Percentiles rank a stretch among this genome's conserved stretches.
Evolutionary conservation across 2,329 filamentous ascomycete species (phyloP).

Genomic region (Penicillium verrucosum): DNA sequence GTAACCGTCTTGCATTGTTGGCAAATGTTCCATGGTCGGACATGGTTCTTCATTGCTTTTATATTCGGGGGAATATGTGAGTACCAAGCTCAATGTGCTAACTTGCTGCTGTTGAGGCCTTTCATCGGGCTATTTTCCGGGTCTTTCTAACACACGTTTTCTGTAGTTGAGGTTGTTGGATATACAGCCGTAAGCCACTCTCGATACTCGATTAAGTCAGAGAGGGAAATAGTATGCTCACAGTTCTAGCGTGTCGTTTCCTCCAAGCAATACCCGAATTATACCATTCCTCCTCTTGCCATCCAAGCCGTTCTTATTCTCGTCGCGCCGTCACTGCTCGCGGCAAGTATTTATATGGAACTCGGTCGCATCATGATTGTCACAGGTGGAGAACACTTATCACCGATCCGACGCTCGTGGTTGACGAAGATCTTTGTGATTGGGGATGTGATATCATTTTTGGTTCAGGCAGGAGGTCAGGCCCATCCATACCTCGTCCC

Average conservation of each 20-base stretch:
- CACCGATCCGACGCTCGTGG: conserved; percentile 22
- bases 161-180: neutral
- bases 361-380: conserved; percentile 26
- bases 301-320: conserved; percentile 31
- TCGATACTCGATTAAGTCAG: neutral
- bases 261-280: neutral
- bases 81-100: neutral
- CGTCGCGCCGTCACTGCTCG: conserved; percentile 30
- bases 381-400: conserved; percentile 19
- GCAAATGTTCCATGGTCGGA: neutral
- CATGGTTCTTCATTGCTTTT: neutral
- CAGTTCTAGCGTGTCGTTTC: neutral
- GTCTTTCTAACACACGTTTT: neutral
- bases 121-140: neutral
- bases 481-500: neutral
- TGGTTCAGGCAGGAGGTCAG: conserved; percentile 29
- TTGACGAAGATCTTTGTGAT: conserved; percentile 33
- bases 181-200: neutral
- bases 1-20: neutral
- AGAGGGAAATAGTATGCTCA: neutral
- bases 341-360: conserved; percentile 33
- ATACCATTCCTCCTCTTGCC: neutral
- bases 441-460: conserved; percentile 30
- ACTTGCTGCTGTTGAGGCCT: neutral
- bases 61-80: neutral